Evolutionary conservation across 2,329 filamentous ascomycete genomes (phyloP).

Genomic region (Fusarium tupiense): DNA sequence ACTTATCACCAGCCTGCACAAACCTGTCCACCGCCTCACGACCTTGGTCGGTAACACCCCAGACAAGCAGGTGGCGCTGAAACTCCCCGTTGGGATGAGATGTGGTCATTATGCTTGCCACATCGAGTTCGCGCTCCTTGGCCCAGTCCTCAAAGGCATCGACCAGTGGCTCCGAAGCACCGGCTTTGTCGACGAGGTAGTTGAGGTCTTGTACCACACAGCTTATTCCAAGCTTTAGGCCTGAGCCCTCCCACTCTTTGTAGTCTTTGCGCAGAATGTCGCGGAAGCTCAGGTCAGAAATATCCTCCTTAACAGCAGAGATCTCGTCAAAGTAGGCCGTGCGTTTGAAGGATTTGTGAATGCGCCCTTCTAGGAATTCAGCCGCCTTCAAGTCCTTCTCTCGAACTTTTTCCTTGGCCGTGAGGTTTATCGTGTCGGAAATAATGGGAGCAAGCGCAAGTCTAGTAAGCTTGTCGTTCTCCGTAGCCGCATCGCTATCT

Average conservation of each 20-base stretch:
- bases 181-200: conserved; percentile 67
- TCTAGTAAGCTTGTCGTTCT: conserved; percentile 70
- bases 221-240: conserved; percentile 71
- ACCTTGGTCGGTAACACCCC: conserved; percentile 64
- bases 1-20: conserved; percentile 53
- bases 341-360: conserved; percentile 59
- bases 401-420: conserved; percentile 71
- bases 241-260: conserved; percentile 76
- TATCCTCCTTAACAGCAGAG: conserved; percentile 71
- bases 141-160: conserved; percentile 62
- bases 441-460: conserved; percentile 76
- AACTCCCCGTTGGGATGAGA: conserved; percentile 65
- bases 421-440: conserved; percentile 76
- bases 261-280: conserved; percentile 86
- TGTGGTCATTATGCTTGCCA: conserved; percentile 77
- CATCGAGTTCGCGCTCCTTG: conserved; percentile 65
- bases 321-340: conserved; percentile 68
- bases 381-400: conserved; percentile 68
- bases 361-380: conserved; percentile 64
- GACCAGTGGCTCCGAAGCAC: conserved; percentile 57
- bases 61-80: conserved; percentile 73
- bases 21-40: conserved; percentile 65
- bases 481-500: conserved; percentile 39
- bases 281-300: conserved; percentile 67
- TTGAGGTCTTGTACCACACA: conserved; percentile 70